Evolutionary conservation across 176 grass and related monocot species (phyloP), one percentile per base, ranked within the genome.

Genomic region (Avena sativa): DNA sequence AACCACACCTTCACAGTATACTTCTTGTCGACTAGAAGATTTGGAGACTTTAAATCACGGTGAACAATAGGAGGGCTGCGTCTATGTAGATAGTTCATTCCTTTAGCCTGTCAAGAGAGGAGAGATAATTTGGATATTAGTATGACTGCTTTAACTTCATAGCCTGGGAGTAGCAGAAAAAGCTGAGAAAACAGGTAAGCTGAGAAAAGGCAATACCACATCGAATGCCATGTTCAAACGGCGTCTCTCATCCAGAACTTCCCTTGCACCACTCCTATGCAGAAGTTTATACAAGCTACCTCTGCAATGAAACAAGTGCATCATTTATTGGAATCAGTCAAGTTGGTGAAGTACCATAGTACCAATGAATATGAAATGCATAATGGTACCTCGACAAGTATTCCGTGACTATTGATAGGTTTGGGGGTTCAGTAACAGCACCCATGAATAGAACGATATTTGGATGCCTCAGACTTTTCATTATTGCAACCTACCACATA

Each of bases 381-480:
- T 49, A 64, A 78, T 40, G 63, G 59, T 90, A 98, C 96, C 96
- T 98, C n/a, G 96, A 95, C 40, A 98, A 90, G 80, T 94, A 97
- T 82, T 97, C 95, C 12, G 95, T 97, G 23, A 97, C 88, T 71
- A 97, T 97, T 63, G 95, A 94, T 14, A 97, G 84, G 38, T 97
- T 94, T 26, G 95, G 92, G 19, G 92, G 95, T 80, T 94, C 92
- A 87, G 92, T 94, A 76, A 97, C 92, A 85, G 88, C 95, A 89
- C 95, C 95, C 95, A 97, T 97, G 88, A 94, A 97, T 32, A 97
- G 90, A 76, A 97, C 95, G 79, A 97, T 97, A 97, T 97, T 97
- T 81, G 95, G 95, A 91, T 97, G 95, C 74, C 95, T 87, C 71
- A 97, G 44, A 66, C 95, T 97, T 92, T 97, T 97, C 92, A 97